phyloP scores from a whole-genome alignment of 495 filamentous ascomycete species.

The Astrothelium macrocarpum region DNA sequence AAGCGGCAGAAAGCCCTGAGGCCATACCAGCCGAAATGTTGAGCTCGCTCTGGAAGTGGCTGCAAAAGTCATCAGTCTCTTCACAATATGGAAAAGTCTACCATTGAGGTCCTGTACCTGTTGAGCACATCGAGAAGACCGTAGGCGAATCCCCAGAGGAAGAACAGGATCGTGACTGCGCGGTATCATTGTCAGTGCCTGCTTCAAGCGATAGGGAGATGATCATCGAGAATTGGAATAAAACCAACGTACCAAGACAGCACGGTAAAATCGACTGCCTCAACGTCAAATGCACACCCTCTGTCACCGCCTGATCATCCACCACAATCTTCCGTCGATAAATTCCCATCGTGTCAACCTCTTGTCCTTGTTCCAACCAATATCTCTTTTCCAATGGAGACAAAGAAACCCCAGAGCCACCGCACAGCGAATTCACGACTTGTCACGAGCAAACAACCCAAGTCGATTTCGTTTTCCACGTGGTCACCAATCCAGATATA shows the following conservation, averaged over 20 bases:
- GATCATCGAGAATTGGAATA: not conserved
- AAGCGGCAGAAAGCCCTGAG: constrained; percentile 5
- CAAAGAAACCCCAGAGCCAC: not conserved
- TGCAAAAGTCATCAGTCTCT: not conserved
- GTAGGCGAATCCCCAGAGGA: constrained; percentile 82
- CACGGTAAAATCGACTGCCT: not conserved
- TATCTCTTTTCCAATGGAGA: too few species aligned
- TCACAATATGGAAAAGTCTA: too few species aligned
- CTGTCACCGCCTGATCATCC: not conserved
- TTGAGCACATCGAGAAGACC: constrained; percentile 72
- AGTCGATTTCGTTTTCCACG: too few species aligned
- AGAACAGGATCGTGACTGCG: constrained; percentile 45
- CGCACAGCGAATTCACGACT: not conserved
- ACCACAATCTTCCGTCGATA: not conserved
- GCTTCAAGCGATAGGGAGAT: not conserved
- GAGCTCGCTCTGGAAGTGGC: constrained; percentile 7
- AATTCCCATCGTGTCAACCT: too few species aligned
- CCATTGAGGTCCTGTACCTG: too few species aligned
- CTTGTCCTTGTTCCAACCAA: too few species aligned
- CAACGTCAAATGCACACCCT: not conserved
- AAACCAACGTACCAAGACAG: not conserved
- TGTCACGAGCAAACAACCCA: too few species aligned
- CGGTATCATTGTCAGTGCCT: not conserved
- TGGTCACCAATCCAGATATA: not conserved
- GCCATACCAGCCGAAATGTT: not conserved